Conservation (phyloP, 345 rosid species). For the Leavenworthia alabamica region DNA sequence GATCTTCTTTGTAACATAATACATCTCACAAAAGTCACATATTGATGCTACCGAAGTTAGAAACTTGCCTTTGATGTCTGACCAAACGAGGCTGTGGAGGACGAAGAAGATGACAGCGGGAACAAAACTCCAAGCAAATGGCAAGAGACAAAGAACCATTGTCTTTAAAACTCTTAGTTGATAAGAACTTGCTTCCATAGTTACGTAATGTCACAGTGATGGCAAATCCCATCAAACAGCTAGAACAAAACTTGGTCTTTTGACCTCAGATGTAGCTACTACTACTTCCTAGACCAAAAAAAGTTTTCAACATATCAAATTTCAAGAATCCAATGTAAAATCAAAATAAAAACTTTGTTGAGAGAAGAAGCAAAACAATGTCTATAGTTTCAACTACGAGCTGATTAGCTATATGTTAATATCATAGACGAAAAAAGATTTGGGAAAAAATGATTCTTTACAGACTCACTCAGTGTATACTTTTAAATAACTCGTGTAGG, state of each 20-base stretch:
- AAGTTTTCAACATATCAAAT: conserved; percentile 2
- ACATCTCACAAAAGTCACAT: neutral
- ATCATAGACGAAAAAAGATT: no score
- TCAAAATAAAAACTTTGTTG: neutral
- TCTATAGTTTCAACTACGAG: neutral
- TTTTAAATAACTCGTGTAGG: neutral
- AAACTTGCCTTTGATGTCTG: conserved; percentile 37
- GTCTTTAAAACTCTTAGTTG: conserved; percentile 28
- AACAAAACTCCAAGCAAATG: conserved; percentile 35
- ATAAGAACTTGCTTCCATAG: conserved; percentile 20
- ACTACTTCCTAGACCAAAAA: conserved; percentile 25
- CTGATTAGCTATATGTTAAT: neutral
- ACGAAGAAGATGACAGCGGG: conserved; percentile 26
- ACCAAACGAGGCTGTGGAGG: conserved; percentile 30
- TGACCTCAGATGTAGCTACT: conserved; percentile 22
- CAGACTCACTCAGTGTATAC: neutral
- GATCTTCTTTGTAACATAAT: neutral
- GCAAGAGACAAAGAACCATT: conserved; percentile 26
- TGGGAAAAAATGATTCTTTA: no score
- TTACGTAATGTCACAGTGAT: conserved; percentile 26
- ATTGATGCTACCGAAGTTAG: neutral
- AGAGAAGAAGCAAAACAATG: neutral
- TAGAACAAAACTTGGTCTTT: conserved; percentile 22
- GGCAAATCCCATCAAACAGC: conserved; percentile 37
- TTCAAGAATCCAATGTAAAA: conserved; percentile 3